Conservation (phyloP, 2,329 filamentous ascomycete species). For the Fusarium pilosicola region DNA sequence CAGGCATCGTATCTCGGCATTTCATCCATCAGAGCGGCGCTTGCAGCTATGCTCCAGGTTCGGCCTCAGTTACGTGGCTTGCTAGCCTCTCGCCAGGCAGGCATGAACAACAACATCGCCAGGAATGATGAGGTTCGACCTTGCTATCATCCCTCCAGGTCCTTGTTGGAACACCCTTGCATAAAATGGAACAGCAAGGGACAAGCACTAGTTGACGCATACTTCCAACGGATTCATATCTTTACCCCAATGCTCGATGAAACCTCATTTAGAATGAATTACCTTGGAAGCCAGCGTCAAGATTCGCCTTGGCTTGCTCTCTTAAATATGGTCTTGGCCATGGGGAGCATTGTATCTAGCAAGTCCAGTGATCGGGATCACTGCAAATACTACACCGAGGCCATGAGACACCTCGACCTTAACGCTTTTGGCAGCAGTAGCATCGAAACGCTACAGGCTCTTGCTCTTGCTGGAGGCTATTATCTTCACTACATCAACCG, state of each 20-base stretch:
- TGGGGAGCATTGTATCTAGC: neutral
- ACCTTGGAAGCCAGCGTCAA: neutral
- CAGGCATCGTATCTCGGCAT: constrained; percentile 8
- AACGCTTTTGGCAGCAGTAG: neutral
- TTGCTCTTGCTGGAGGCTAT: neutral
- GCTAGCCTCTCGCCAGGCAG: neutral
- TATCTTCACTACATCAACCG: constrained; percentile 14
- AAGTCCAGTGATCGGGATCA: constrained; percentile 1
- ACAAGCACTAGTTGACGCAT: neutral
- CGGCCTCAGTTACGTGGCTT: neutral
- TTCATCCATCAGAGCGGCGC: constrained; percentile 3
- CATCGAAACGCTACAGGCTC: constrained; percentile 5
- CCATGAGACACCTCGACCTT: constrained; percentile 1
- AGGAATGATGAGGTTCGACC: neutral
- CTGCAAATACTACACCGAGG: constrained; percentile 1
- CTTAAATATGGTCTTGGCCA: constrained; percentile 5
- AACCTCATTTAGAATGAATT: neutral
- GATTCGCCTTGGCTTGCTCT: constrained; percentile 4
- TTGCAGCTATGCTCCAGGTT: constrained; percentile 8
- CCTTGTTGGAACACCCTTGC: neutral
- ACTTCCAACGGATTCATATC: constrained; percentile 8
- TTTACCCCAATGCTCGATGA: constrained; percentile 1
- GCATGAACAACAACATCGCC: neutral
- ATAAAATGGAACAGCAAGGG: neutral
- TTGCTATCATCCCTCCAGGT: neutral